Evolutionary conservation across 257 asterid species (phyloP).

Genomic region (Salvia hispanica): DNA sequence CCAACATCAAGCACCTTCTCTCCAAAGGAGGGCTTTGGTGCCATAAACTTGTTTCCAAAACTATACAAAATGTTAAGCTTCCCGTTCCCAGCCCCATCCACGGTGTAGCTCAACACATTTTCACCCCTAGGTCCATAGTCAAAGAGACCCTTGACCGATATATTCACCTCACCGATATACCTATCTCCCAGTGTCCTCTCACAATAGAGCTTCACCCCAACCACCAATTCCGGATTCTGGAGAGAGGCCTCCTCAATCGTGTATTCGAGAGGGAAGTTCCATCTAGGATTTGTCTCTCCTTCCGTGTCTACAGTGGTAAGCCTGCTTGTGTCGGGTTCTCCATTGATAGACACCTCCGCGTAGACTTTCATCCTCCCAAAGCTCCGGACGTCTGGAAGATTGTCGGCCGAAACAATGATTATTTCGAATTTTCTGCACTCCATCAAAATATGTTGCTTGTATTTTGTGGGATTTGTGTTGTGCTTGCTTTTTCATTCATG

Average conservation of each 20-base stretch:
- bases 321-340: neutral
- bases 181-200: constrained; percentile 22
- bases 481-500: too few relatives aligned
- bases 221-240: neutral
- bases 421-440: constrained; percentile 19
- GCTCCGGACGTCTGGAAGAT: constrained; percentile 18
- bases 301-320: neutral
- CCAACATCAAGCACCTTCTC: neutral
- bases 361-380: constrained; percentile 18
- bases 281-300: constrained; percentile 32
- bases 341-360: constrained; percentile 10
- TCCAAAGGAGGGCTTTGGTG: constrained; percentile 9
- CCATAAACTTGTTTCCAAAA: constrained; percentile 17
- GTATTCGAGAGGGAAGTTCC: constrained; percentile 30
- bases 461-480: too few relatives aligned
- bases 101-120: constrained; percentile 7
- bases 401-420: constrained; percentile 21
- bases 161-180: constrained; percentile 30
- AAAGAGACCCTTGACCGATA: constrained; percentile 33
- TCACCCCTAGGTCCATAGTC: neutral
- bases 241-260: constrained; percentile 26
- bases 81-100: constrained; percentile 23
- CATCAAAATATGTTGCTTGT: neutral
- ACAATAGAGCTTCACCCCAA: constrained; percentile 33
- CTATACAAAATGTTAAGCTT: constrained; percentile 23